These are phyloP conservation scores for Apiospora saccharicola DNA, from an alignment of 2,329 filamentous ascomycete species.

Conservation along the genomic window DNA sequence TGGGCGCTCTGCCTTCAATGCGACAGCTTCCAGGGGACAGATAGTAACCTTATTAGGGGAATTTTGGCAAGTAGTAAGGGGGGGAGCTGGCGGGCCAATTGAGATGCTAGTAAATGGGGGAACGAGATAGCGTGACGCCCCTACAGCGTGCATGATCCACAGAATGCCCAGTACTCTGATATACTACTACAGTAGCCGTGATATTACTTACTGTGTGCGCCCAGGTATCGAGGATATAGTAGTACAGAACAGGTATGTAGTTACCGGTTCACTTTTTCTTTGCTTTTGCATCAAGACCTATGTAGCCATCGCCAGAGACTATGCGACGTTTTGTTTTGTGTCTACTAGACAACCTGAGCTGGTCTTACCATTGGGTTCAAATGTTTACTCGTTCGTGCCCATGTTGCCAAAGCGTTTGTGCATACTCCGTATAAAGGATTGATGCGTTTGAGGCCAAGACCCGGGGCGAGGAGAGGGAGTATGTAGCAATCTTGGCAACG, in stretches of 20 bases:
- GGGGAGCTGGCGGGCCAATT: slow-evolving; percentile 16
- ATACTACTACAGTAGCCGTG: background rate
- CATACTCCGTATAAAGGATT: background rate
- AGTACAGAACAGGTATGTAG: no score
- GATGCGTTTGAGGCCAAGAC: background rate
- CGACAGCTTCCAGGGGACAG: background rate
- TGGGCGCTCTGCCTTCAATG: background rate
- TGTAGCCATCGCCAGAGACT: background rate
- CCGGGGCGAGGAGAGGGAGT: slow-evolving; percentile 12
- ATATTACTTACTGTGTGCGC: background rate
- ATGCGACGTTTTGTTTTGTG: background rate
- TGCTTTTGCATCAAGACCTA: background rate
- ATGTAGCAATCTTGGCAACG: slow-evolving; percentile 5
- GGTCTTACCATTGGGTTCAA: background rate
- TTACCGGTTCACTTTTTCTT: no score
- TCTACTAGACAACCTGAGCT: background rate
- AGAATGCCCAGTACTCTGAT: background rate
- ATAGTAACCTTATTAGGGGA: slow-evolving; percentile 9
- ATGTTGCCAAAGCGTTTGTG: background rate
- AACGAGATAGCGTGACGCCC: background rate
- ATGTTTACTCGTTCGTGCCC: background rate
- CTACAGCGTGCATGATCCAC: background rate
- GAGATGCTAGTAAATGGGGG: slow-evolving; percentile 15
- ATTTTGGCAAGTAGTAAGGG: background rate
- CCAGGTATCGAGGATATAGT: no score